Evolutionary conservation across 129 eudicot genomes (phyloP).

Genomic region (Deinandra increscens): DNA sequence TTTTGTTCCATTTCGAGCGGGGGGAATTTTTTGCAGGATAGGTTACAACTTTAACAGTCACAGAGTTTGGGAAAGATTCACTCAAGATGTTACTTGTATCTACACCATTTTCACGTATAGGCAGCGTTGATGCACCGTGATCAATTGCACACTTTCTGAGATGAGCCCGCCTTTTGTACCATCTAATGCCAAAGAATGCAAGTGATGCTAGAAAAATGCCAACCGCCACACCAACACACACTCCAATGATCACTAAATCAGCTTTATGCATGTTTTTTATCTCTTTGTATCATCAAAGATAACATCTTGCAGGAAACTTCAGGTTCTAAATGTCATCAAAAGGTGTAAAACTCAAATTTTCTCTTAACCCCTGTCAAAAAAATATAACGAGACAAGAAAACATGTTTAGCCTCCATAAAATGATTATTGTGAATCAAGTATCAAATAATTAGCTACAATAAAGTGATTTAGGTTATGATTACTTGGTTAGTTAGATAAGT

Average conservation of each 20-base stretch:
- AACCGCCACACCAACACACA: constrained; percentile 74
- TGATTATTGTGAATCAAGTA: background rate
- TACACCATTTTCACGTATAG: constrained; percentile 65
- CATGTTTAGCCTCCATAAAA: background rate
- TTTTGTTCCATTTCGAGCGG: constrained; percentile 54
- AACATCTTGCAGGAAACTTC: constrained; percentile 54
- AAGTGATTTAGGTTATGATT: background rate
- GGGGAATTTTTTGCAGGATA: constrained; percentile 40
- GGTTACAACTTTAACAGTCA: constrained; percentile 38
- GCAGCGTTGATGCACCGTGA: constrained; percentile 43
- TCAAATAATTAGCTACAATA: background rate
- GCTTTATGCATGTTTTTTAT: constrained; percentile 47
- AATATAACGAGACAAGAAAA: constrained; percentile 1
- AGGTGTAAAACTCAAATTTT: background rate
- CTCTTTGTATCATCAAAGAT: constrained; percentile 38
- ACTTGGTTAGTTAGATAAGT: background rate
- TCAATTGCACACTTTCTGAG: constrained; percentile 43
- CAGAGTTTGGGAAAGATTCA: constrained; percentile 59
- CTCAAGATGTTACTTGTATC: constrained; percentile 56
- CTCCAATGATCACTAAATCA: constrained; percentile 70
- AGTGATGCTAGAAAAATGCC: constrained; percentile 65
- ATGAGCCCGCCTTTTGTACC: constrained; percentile 67
- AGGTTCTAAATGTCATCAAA: constrained; percentile 29
- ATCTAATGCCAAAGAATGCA: constrained; percentile 50
- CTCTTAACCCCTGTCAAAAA: background rate